phyloP scores from a whole-genome alignment of 2,329 filamentous ascomycete species.

The Sphaerulina musiva region DNA sequence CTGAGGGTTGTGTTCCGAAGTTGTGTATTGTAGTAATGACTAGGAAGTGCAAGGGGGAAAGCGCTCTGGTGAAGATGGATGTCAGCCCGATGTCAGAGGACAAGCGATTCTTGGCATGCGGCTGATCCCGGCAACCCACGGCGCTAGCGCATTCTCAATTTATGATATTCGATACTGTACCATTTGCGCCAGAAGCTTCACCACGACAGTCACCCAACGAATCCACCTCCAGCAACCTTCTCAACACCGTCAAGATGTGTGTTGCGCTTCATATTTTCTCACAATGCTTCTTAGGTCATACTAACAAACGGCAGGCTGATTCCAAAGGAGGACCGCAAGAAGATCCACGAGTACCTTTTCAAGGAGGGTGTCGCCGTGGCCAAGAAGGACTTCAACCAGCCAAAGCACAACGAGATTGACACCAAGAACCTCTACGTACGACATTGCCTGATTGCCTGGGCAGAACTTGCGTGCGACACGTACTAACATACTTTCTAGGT shows the following conservation, averaged over 20 bases:
- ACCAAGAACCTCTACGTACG: slow-evolving; percentile 94
- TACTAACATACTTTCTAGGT: slow-evolving; percentile 43
- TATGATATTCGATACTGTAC: slow-evolving; percentile 1
- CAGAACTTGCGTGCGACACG: background rate
- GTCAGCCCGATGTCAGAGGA: background rate
- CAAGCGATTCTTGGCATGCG: slow-evolving; percentile 1
- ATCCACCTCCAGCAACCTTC: background rate
- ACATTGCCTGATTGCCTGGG: background rate
- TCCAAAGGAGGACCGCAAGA: slow-evolving; percentile 99
- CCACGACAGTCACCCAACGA: slow-evolving; percentile 9
- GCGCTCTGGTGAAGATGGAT: background rate
- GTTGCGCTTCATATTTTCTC: slow-evolving; percentile 2
- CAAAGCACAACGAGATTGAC: slow-evolving; percentile 97
- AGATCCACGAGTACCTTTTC: slow-evolving; percentile 99
- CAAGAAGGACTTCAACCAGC: slow-evolving; percentile 98
- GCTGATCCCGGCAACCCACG: slow-evolving; percentile 1
- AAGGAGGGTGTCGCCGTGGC: slow-evolving; percentile 79
- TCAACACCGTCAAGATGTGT: slow-evolving; percentile 42
- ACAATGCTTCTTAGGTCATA: background rate
- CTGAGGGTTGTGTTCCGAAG: background rate
- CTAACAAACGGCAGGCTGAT: slow-evolving; percentile 65
- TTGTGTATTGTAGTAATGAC: background rate
- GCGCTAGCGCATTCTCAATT: slow-evolving; percentile 7
- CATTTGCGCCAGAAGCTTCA: background rate
- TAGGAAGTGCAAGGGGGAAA: background rate